Percentiles rank a stretch among this genome's conserved stretches.
Conservation (phyloP, 495 filamentous ascomycete species). For the Aspergillus wentii region DNA sequence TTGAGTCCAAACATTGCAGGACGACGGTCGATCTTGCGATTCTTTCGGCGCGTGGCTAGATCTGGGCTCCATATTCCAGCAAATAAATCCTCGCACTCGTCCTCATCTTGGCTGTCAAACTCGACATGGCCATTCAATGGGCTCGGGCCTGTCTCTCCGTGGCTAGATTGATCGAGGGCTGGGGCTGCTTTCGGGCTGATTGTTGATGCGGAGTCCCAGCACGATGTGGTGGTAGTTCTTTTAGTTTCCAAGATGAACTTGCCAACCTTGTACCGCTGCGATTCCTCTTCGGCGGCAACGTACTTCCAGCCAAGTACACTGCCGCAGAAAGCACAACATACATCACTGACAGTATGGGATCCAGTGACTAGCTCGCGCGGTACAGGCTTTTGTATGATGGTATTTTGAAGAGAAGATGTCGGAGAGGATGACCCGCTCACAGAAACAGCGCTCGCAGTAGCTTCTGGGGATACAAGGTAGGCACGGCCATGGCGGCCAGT, state of each 20-base stretch:
- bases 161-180: neutral
- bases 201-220: slow-evolving; percentile 57
- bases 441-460: slow-evolving; percentile 19
- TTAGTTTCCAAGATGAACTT: slow-evolving; percentile 94
- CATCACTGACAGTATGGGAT: slow-evolving; percentile 55
- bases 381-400: slow-evolving; percentile 55
- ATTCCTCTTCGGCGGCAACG: slow-evolving; percentile 72
- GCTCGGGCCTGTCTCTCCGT: neutral
- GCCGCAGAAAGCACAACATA: slow-evolving; percentile 57
- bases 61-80: slow-evolving; percentile 76
- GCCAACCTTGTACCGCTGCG: slow-evolving; percentile 87
- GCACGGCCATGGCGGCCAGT: slow-evolving; percentile 91
- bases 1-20: slow-evolving; percentile 21
- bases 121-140: slow-evolving; percentile 43
- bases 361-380: slow-evolving; percentile 76
- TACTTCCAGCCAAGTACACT: slow-evolving; percentile 91
- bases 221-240: slow-evolving; percentile 57
- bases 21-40: slow-evolving; percentile 40
- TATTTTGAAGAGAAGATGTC: slow-evolving; percentile 45
- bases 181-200: neutral
- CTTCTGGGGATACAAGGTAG: slow-evolving; percentile 65
- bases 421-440: slow-evolving; percentile 27
- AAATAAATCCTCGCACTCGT: slow-evolving; percentile 94
- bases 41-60: slow-evolving; percentile 58
- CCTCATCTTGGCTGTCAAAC: slow-evolving; percentile 89